A percentile compares a stretch with the other conserved stretches of the same genome.
phyloP scores from a whole-genome alignment of 176 grass and related monocot genomes.

The Oryza brachyantha region DNA sequence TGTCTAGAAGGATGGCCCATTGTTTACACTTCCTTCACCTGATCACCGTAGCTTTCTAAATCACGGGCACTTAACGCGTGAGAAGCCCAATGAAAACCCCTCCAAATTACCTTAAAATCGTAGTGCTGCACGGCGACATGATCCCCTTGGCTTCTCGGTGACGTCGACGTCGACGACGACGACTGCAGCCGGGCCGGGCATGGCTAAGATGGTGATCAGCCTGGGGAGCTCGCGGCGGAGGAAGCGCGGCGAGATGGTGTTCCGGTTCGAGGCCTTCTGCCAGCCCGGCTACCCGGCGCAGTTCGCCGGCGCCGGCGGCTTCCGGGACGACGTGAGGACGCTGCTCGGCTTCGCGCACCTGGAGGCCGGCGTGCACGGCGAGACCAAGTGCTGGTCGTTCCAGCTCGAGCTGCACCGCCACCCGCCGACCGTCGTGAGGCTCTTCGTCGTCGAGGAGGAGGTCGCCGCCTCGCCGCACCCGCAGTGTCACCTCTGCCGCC shows the following conservation, averaged over 20 bases:
- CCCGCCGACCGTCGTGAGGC: constrained; percentile 51
- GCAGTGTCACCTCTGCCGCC: constrained; percentile 64
- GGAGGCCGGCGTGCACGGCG: constrained; percentile 63
- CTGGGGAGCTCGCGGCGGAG: constrained; percentile 59
- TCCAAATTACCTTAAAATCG: not conserved
- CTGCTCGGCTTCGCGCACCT: constrained; percentile 51
- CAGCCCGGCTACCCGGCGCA: constrained; percentile 64
- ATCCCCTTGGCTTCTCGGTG: not conserved
- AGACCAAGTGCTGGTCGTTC: constrained; percentile 74
- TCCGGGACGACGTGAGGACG: constrained; percentile 68
- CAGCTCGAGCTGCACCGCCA: constrained; percentile 71
- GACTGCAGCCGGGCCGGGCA: constrained; percentile 1
- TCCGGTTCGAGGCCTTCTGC: constrained; percentile 78
- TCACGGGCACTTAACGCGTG: constrained; percentile 53
- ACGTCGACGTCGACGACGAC: not conserved
- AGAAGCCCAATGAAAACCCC: constrained; percentile 34
- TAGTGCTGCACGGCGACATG: not conserved
- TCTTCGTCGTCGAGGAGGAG: constrained; percentile 82
- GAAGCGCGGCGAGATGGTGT: constrained; percentile 66
- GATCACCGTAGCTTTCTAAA: constrained; percentile 48
- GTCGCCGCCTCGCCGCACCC: constrained; percentile 49
- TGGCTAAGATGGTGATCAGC: constrained; percentile 59
- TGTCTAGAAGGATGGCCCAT: constrained; percentile 44
- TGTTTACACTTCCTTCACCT: constrained; percentile 42
- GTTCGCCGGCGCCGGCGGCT: constrained; percentile 53